Evolutionary conservation across 2,329 filamentous ascomycete genomes (phyloP).

Genomic region (Phyllosticta citribraziliensis): DNA sequence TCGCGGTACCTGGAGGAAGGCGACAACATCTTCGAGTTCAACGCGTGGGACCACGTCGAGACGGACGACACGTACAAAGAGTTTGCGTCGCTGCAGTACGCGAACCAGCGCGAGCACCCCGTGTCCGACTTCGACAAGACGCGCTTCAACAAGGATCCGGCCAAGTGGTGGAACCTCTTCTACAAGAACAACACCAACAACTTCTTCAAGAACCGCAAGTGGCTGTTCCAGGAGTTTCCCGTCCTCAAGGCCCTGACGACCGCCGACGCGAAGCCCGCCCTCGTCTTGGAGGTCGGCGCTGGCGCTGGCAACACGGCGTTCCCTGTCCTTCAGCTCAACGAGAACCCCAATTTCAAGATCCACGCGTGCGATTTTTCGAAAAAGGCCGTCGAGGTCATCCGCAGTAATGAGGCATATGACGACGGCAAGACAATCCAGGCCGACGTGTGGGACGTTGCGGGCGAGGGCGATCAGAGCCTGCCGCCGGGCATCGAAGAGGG

Average conservation of each 20-base stretch:
- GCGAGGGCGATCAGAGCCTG: slow-evolving; percentile 44
- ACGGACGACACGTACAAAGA: slow-evolving; percentile 80
- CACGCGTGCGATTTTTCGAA: slow-evolving; percentile 96
- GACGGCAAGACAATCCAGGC: slow-evolving; percentile 60
- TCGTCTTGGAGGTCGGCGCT: slow-evolving; percentile 82
- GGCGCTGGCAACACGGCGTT: slow-evolving; percentile 96
- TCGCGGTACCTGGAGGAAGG: slow-evolving; percentile 73
- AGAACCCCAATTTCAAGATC: slow-evolving; percentile 70
- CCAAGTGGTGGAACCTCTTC: slow-evolving; percentile 96
- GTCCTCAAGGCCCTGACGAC: slow-evolving; percentile 67
- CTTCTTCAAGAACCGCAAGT: slow-evolving; percentile 98
- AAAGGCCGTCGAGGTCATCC: slow-evolving; percentile 88
- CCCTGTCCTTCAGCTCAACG: slow-evolving; percentile 74
- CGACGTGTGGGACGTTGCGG: slow-evolving; percentile 86
- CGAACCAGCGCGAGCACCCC: slow-evolving; percentile 72
- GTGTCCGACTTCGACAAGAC: slow-evolving; percentile 90
- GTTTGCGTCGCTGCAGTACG: slow-evolving; percentile 76
- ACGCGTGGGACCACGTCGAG: slow-evolving; percentile 97
- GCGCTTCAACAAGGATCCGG: slow-evolving; percentile 81
- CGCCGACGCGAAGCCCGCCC: slow-evolving; percentile 57
- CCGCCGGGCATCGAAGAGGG: slow-evolving; percentile 67
- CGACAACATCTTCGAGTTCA: slow-evolving; percentile 93
- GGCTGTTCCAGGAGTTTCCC: slow-evolving; percentile 93
- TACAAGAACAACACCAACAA: slow-evolving; percentile 97
- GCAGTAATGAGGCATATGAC: slow-evolving; percentile 66